These are phyloP conservation scores for Penicillium sclerotiorum DNA, from an alignment of 2,329 filamentous ascomycete species.

Conservation along the genomic window DNA sequence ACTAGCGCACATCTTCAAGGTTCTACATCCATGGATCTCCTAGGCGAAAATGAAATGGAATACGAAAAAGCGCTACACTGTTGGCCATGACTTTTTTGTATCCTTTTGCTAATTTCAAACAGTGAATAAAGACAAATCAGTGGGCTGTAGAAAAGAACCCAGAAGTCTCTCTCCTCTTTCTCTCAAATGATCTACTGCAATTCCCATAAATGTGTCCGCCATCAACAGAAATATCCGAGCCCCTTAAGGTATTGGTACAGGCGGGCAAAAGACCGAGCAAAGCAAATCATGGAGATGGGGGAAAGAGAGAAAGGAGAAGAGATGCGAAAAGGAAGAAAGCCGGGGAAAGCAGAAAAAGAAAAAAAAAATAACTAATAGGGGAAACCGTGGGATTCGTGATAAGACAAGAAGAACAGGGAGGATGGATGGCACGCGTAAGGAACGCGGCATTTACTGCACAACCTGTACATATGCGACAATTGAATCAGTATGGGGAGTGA, in stretches of 20 bases:
- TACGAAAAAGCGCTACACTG: too few relatives aligned
- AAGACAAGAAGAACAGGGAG: neutral
- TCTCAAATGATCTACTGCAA: slow-evolving; percentile 18
- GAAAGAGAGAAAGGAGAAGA: too few relatives aligned
- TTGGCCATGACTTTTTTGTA: too few relatives aligned
- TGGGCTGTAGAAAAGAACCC: slow-evolving; percentile 2
- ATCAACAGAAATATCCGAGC: slow-evolving; percentile 10
- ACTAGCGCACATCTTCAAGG: too few relatives aligned
- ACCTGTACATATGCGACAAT: slow-evolving; percentile 11
- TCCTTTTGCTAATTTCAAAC: neutral
- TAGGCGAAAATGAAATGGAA: too few relatives aligned
- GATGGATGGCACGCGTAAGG: neutral
- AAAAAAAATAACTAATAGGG: neutral
- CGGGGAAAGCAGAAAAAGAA: neutral
- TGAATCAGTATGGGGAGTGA: neutral
- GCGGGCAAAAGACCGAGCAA: neutral
- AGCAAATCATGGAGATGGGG: neutral
- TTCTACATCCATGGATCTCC: too few relatives aligned
- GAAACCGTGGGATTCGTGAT: slow-evolving; percentile 8
- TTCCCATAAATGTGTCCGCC: slow-evolving; percentile 12
- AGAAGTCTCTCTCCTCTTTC: slow-evolving; percentile 1
- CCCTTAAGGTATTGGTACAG: slow-evolving; percentile 24
- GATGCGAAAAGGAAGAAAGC: neutral
- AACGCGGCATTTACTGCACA: slow-evolving; percentile 18
- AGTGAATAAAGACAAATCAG: slow-evolving; percentile 5